Conservation (phyloP, 805 yeast species). For the Komagataella kurtzmanii region DNA sequence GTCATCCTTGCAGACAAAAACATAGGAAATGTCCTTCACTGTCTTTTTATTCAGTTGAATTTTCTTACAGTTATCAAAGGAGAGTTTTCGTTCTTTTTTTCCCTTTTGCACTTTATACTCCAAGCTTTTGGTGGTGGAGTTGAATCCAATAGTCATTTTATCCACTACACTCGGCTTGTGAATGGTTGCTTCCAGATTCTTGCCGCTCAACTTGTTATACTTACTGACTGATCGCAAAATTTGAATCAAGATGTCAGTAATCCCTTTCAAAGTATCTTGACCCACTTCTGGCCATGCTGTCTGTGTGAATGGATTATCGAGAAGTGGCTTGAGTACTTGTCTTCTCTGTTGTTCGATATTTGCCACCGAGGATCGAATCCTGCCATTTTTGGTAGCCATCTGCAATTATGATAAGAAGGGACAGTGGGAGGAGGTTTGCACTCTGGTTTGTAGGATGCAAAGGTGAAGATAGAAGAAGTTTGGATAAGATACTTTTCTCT, state of each 20-base stretch:
- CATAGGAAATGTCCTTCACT: slow-evolving; percentile 16
- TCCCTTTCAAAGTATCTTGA: slow-evolving; percentile 14
- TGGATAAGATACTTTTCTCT: neutral
- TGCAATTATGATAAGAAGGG: neutral
- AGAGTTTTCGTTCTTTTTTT: neutral
- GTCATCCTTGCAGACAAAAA: slow-evolving; percentile 53
- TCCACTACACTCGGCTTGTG: slow-evolving; percentile 12
- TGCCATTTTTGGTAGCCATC: neutral
- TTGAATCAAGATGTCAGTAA: slow-evolving; percentile 16
- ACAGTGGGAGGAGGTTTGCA: neutral
- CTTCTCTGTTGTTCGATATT: slow-evolving; percentile 34
- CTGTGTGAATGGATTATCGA: slow-evolving; percentile 50
- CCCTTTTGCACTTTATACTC: slow-evolving; percentile 25
- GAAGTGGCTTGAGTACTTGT: slow-evolving; percentile 50
- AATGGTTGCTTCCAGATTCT: slow-evolving; percentile 5
- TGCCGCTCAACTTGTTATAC: slow-evolving; percentile 9
- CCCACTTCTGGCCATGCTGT: slow-evolving; percentile 26
- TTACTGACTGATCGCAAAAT: slow-evolving; percentile 14
- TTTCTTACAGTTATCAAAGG: slow-evolving; percentile 7
- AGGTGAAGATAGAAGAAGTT: neutral
- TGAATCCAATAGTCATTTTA: slow-evolving; percentile 34
- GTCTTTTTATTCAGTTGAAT: slow-evolving; percentile 3
- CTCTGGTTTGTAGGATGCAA: neutral
- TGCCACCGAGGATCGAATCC: slow-evolving; percentile 22
- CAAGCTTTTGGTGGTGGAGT: slow-evolving; percentile 33